Evolutionary conservation across 202 grass and related monocot species (phyloP).

Genomic region (Zoysia matrella): DNA sequence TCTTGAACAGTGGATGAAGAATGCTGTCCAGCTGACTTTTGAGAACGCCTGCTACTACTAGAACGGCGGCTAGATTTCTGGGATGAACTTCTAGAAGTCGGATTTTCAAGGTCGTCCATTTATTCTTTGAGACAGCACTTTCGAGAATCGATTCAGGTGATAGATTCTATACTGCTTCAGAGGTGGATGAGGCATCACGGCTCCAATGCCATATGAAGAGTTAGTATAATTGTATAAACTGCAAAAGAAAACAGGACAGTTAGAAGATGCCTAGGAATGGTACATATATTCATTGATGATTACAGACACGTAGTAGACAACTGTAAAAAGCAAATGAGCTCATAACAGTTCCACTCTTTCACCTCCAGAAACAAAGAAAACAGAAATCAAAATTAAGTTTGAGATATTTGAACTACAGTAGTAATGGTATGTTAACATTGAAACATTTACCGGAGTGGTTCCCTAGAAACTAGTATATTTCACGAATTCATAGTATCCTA

Average conservation of each 20-base stretch:
- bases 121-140: conserved; percentile 41
- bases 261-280: background rate
- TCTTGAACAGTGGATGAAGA: conserved; percentile 83
- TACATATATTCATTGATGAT: background rate
- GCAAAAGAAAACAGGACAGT: conserved; percentile 23
- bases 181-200: conserved; percentile 37
- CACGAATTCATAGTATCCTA: too few relatives aligned
- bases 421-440: too few relatives aligned
- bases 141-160: conserved; percentile 40
- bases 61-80: conserved; percentile 74
- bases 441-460: too few relatives aligned
- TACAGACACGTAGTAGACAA: background rate
- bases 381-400: too few relatives aligned
- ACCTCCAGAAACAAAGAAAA: too few relatives aligned
- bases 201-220: conserved; percentile 44
- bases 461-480: too few relatives aligned
- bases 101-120: conserved; percentile 80
- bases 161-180: conserved; percentile 24
- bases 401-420: too few relatives aligned
- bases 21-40: conserved; percentile 71
- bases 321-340: conserved; percentile 5
- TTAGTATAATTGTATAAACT: conserved; percentile 32
- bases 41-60: conserved; percentile 60
- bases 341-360: too few relatives aligned
- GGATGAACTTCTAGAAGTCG: conserved; percentile 59